phyloP scores from a whole-genome alignment of 176 grass and related monocot species.

The Lolium perenne region DNA sequence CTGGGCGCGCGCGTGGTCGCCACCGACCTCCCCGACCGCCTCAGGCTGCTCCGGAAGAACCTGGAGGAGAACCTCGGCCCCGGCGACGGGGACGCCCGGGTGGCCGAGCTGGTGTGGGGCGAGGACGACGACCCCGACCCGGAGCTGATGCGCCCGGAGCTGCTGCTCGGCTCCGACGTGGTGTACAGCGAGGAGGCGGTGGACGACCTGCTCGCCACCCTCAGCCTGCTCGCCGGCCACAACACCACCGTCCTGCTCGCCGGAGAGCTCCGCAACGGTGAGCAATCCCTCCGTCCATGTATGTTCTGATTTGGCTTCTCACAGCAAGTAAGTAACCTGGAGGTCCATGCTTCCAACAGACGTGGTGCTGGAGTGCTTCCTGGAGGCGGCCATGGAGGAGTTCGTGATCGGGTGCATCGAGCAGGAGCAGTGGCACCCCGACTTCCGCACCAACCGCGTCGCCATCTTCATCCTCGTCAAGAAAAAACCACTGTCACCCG shows the following conservation, averaged over 20 bases:
- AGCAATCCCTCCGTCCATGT: background rate
- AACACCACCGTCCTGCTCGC: slow-evolving; percentile 79
- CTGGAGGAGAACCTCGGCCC: slow-evolving; percentile 50
- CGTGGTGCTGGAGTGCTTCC: slow-evolving; percentile 85
- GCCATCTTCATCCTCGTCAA: slow-evolving; percentile 81
- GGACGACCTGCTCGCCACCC: slow-evolving; percentile 63
- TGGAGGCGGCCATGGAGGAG: slow-evolving; percentile 74
- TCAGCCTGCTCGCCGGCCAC: slow-evolving; percentile 57
- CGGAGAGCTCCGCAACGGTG: slow-evolving; percentile 92
- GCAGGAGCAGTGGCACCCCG: slow-evolving; percentile 85
- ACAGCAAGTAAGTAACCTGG: too few species aligned
- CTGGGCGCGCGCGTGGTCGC: slow-evolving; percentile 38
- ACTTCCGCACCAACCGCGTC: slow-evolving; percentile 77
- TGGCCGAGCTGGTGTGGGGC: slow-evolving; percentile 73
- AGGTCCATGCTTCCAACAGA: slow-evolving; percentile 38
- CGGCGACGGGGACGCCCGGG: background rate
- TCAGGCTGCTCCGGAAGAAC: slow-evolving; percentile 84
- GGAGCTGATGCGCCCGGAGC: slow-evolving; percentile 55
- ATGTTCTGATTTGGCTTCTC: too few species aligned
- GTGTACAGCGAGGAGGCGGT: slow-evolving; percentile 87
- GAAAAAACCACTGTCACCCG: slow-evolving; percentile 33
- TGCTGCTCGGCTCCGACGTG: slow-evolving; percentile 91
- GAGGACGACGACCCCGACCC: slow-evolving; percentile 63
- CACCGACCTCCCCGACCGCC: slow-evolving; percentile 71
- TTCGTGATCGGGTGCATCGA: slow-evolving; percentile 80